Conservation (phyloP, 371 early-diverging fungal genomes). For the Gilbertella persicaria region DNA sequence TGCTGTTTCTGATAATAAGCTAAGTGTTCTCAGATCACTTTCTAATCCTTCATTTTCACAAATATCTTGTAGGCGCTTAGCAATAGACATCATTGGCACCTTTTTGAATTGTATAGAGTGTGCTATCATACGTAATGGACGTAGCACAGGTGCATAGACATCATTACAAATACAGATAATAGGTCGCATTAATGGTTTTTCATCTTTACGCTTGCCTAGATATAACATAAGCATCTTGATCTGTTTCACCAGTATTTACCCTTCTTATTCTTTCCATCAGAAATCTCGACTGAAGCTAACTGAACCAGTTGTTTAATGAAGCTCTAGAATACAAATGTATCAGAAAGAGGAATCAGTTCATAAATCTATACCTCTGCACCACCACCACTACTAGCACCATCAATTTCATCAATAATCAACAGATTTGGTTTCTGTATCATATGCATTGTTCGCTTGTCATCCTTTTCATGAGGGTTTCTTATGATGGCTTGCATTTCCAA, state of each 20-base stretch:
- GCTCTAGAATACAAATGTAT: no score
- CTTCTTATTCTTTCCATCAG: constrained; percentile 32
- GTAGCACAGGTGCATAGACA: constrained; percentile 85
- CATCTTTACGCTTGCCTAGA: constrained; percentile 26
- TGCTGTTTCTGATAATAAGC: constrained; percentile 72
- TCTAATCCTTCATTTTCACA: constrained; percentile 78
- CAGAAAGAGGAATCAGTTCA: background rate
- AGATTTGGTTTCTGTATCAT: constrained; percentile 74
- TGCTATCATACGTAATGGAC: constrained; percentile 81
- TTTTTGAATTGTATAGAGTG: constrained; percentile 69
- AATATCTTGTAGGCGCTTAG: constrained; percentile 77
- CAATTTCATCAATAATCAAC: constrained; percentile 95
- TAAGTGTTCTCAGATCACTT: constrained; percentile 76
- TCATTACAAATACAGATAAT: constrained; percentile 99
- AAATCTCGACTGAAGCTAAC: constrained; percentile 37
- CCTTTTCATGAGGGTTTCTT: constrained; percentile 11
- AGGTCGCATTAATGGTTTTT: constrained; percentile 75
- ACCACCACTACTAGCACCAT: constrained; percentile 83
- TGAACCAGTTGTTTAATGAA: constrained; percentile 76
- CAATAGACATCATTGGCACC: constrained; percentile 68
- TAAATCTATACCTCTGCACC: constrained; percentile 8
- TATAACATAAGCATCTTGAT: background rate
- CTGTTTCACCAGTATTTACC: background rate
- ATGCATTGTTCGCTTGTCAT: constrained; percentile 14
- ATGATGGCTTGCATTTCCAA: constrained; percentile 77